Conservation (phyloP, 176 grass and related monocot species). For the Leersia perrieri region DNA sequence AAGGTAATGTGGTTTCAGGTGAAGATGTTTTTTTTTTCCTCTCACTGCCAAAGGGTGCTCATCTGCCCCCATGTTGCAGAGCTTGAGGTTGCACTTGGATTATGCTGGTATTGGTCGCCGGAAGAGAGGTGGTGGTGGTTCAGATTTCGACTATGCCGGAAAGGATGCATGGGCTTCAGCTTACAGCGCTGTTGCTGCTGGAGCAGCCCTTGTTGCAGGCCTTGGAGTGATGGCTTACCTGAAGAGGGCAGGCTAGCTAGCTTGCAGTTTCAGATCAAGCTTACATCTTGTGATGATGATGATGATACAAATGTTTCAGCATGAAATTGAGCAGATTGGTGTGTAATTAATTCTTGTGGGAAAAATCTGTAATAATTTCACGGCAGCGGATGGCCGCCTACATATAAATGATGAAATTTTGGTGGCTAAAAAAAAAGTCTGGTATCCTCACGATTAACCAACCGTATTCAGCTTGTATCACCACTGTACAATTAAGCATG, state of each 20-base stretch:
- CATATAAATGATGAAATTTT: slow-evolving; percentile 29
- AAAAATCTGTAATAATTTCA: slow-evolving; percentile 44
- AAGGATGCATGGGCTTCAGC: slow-evolving; percentile 87
- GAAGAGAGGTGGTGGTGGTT: slow-evolving; percentile 31
- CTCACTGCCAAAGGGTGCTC: slow-evolving; percentile 1
- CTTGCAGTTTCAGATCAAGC: background rate
- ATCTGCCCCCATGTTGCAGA: slow-evolving; percentile 38
- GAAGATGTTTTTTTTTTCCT: background rate
- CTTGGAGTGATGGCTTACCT: slow-evolving; percentile 94
- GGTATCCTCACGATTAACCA: background rate
- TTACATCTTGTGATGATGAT: slow-evolving; percentile 8
- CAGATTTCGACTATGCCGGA: slow-evolving; percentile 62
- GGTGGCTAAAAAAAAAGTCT: background rate
- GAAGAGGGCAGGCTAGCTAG: slow-evolving; percentile 53
- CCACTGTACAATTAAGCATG: background rate
- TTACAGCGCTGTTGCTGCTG: slow-evolving; percentile 68
- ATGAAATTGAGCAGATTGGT: slow-evolving; percentile 10
- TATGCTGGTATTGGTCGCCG: slow-evolving; percentile 51
- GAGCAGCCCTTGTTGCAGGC: slow-evolving; percentile 81
- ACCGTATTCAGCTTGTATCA: background rate
- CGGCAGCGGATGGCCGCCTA: slow-evolving; percentile 5
- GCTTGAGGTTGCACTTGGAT: slow-evolving; percentile 82
- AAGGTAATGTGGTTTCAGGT: slow-evolving; percentile 49
- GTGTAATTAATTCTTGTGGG: slow-evolving; percentile 48
- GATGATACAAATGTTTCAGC: slow-evolving; percentile 15